Evolutionary conservation across 2,329 filamentous ascomycete genomes (phyloP).

Genomic region (Cadophora luteo-olivacea): DNA sequence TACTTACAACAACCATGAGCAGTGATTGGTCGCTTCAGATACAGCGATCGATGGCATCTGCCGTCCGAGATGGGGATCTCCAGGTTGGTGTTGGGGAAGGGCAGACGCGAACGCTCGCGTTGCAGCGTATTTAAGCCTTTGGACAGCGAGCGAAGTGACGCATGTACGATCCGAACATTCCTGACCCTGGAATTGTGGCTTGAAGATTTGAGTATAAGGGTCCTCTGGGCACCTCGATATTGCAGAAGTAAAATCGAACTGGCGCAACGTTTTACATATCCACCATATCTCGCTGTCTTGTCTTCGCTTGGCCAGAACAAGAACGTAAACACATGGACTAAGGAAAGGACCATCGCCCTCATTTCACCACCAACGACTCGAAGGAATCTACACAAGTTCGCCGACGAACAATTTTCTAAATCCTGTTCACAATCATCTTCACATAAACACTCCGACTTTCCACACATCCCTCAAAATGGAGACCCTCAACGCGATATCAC

Average conservation of each 20-base stretch:
- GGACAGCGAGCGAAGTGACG: neutral
- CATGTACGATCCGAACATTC: neutral
- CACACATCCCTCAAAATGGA: neutral
- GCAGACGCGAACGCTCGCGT: neutral
- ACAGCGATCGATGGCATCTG: neutral
- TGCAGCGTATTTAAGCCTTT: neutral
- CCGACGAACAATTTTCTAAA: neutral
- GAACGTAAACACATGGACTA: neutral
- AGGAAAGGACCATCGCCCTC: neutral
- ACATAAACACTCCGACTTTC: neutral
- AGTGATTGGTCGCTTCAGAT: neutral
- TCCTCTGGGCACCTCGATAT: neutral
- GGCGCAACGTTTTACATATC: too few species aligned
- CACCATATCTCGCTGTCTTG: too few species aligned
- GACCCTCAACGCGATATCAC: neutral
- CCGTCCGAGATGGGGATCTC: slow-evolving; percentile 1
- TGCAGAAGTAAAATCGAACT: neutral
- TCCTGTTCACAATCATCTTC: neutral
- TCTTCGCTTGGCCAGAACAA: too few species aligned
- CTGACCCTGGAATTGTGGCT: neutral
- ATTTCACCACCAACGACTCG: neutral
- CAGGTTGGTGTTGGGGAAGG: neutral
- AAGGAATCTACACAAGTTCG: neutral
- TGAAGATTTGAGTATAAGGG: neutral
- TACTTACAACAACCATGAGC: neutral